Percentiles rank a stretch among this genome's conserved stretches.
Conservation (phyloP, 345 rosid genomes). For the Lepidium africanum region DNA sequence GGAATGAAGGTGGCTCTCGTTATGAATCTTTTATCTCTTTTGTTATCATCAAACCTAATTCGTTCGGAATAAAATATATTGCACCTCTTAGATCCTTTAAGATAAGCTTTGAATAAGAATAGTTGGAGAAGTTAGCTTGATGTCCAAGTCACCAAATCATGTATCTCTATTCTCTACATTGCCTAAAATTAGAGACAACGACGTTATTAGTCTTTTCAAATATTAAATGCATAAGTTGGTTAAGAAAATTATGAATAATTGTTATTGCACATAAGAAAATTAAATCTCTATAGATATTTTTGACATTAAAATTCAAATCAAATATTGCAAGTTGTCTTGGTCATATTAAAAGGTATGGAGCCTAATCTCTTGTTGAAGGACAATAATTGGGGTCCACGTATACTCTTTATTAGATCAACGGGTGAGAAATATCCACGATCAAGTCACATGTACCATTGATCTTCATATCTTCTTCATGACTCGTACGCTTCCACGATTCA, state of each 20-base stretch:
- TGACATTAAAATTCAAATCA: not conserved
- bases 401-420: constrained; percentile 5
- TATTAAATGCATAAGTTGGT: not conserved
- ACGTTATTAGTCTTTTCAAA: not conserved
- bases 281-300: not conserved
- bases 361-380: not conserved
- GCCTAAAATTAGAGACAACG: not conserved
- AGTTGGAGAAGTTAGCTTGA: not conserved
- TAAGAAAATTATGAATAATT: not conserved
- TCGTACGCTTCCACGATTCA: constrained; percentile 36
- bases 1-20: no score
- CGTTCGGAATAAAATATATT: no score
- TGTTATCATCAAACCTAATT: no score
- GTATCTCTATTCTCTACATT: not conserved
- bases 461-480: constrained; percentile 28
- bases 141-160: not conserved
- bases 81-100: no score
- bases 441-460: constrained; percentile 30
- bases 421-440: constrained; percentile 31
- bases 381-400: constrained; percentile 7
- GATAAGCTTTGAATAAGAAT: no score
- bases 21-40: no score
- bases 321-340: not conserved
- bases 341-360: not conserved
- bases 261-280: no score